Evolutionary conservation across 768 basidiomycete species (phyloP).

Genomic region (Panus rudis): DNA sequence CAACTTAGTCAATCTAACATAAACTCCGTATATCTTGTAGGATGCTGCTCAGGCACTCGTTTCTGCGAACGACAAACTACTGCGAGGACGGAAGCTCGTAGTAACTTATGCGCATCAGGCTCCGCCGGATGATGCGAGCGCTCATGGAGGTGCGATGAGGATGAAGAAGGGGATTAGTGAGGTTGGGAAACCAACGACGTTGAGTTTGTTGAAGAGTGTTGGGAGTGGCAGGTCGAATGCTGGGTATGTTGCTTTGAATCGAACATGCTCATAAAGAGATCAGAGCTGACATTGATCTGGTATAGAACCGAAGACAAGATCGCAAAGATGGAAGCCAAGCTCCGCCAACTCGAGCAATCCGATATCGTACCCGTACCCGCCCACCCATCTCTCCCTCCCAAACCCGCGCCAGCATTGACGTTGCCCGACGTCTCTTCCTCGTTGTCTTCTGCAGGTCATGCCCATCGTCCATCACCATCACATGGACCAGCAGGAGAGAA

Average conservation of each 20-base stretch:
- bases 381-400: conserved; percentile 26
- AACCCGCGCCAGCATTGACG: no score
- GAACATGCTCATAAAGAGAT: not conserved
- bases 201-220: conserved; percentile 83
- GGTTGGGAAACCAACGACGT: conserved; percentile 66
- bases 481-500: no score
- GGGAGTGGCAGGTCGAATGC: conserved; percentile 41
- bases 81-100: conserved; percentile 81
- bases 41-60: conserved; percentile 77
- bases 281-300: conserved; percentile 2
- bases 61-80: conserved; percentile 66
- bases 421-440: no score
- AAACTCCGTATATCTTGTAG: conserved; percentile 40
- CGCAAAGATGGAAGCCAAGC: conserved; percentile 92
- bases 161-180: conserved; percentile 46
- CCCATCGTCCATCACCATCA: no score
- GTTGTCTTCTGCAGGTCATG: no score
- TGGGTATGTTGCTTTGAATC: conserved; percentile 15
- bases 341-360: conserved; percentile 63
- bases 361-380: conserved; percentile 5
- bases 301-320: conserved; percentile 81
- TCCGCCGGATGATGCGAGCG: conserved; percentile 31
- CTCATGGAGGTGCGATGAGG: conserved; percentile 16
- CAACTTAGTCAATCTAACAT: no score
- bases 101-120: conserved; percentile 94